A percentile compares a stretch with the other conserved stretches of the same genome.
These are phyloP conservation scores for Chlorella sp. DNA, from an alignment of 139 green algal genomes.

Conservation along the genomic window DNA sequence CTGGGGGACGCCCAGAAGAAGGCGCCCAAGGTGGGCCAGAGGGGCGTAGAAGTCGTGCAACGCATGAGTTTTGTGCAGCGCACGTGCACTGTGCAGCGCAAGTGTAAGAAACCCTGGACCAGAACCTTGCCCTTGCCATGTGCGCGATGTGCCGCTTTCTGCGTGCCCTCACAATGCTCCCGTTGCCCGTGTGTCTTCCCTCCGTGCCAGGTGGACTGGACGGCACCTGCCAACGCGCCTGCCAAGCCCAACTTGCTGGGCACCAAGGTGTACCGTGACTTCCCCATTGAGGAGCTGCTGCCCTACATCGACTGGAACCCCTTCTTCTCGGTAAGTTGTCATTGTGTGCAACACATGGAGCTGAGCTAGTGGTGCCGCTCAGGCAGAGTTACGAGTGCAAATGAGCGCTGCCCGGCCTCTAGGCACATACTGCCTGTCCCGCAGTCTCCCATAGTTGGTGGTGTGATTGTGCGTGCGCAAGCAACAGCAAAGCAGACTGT, in stretches of 20 bases:
- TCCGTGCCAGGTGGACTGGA: constrained; percentile 84
- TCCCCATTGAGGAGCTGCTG: constrained; percentile 92
- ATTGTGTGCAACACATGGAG: not conserved
- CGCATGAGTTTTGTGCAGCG: too few species aligned
- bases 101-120: not conserved
- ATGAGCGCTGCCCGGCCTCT: too few species aligned
- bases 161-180: too few species aligned
- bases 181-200: too few species aligned
- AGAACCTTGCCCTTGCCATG: too few species aligned
- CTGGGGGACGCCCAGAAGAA: constrained; percentile 59
- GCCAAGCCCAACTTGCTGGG: constrained; percentile 80
- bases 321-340: constrained; percentile 90
- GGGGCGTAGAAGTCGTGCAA: not conserved
- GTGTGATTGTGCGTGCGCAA: too few species aligned
- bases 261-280: constrained; percentile 78
- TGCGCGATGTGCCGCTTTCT: too few species aligned
- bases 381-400: too few species aligned
- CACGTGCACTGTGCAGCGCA: too few species aligned
- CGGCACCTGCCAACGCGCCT: constrained; percentile 77
- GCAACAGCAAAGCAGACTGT: too few species aligned
- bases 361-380: not conserved
- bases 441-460: too few species aligned
- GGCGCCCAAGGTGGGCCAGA: constrained; percentile 32
- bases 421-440: too few species aligned
- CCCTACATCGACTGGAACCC: constrained; percentile 99